phyloP scores from a whole-genome alignment of 225 moss, liverwort and hornwort species.

The Climacium dendroides region DNA sequence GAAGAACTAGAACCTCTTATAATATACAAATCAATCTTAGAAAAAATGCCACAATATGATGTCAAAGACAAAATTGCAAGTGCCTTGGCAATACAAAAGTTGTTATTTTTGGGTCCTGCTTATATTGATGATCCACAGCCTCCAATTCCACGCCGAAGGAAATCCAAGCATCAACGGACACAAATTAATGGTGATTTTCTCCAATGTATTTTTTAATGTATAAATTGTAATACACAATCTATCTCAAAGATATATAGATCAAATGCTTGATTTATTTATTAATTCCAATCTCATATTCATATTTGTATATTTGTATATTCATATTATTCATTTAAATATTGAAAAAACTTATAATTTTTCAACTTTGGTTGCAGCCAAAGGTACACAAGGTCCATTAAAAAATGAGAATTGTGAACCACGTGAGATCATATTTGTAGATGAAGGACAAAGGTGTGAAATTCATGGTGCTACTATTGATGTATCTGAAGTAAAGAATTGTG shows the following conservation, averaged over 20 bases:
- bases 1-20: constrained; percentile 38
- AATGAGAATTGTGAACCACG: background rate
- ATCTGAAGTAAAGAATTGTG: background rate
- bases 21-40: constrained; percentile 28
- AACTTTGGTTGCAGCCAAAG: background rate
- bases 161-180: background rate
- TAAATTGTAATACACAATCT: accelerated
- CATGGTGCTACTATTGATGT: background rate
- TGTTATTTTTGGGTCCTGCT: background rate
- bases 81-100: constrained; percentile 23
- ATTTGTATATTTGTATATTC: background rate
- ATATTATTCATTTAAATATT: background rate
- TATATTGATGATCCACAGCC: background rate
- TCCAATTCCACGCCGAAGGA: background rate
- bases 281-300: background rate
- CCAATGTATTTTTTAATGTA: background rate
- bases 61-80: constrained; percentile 11
- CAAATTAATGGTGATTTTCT: background rate
- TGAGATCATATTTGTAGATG: background rate
- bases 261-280: background rate
- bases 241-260: accelerated
- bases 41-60: constrained; percentile 25
- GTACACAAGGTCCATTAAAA: background rate
- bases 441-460: background rate
- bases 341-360: background rate